phyloP scores from a whole-genome alignment of 164 flowering plant species.

The Akebia trifoliata region DNA sequence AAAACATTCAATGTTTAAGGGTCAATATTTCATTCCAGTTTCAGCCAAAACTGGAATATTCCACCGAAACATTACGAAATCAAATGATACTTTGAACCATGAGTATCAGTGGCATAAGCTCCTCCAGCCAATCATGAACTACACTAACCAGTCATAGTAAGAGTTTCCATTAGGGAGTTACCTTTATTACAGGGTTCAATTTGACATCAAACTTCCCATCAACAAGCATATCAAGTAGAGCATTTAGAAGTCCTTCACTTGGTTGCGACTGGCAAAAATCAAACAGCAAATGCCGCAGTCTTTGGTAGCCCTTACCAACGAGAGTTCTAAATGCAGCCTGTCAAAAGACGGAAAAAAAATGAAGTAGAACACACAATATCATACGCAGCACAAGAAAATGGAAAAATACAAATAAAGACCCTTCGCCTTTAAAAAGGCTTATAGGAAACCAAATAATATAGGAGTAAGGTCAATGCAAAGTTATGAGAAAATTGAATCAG shows the following conservation, averaged over 20 bases:
- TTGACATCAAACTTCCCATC: constrained; percentile 85
- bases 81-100: too few species aligned
- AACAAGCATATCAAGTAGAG: constrained; percentile 96
- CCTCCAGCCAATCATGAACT: background rate
- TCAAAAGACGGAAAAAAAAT: constrained; percentile 10
- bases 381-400: background rate
- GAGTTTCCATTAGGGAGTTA: constrained; percentile 16
- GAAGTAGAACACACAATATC: background rate
- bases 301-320: constrained; percentile 87
- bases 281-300: constrained; percentile 78
- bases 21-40: too few species aligned
- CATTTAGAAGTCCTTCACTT: constrained; percentile 62
- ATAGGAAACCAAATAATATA: background rate
- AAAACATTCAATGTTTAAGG: too few species aligned
- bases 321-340: constrained; percentile 89
- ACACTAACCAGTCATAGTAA: background rate
- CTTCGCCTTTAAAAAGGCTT: too few species aligned
- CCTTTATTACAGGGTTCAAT: constrained; percentile 63
- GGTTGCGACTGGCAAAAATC: constrained; percentile 80
- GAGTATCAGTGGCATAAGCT: too few species aligned
- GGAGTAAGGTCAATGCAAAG: background rate
- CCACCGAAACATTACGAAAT: too few species aligned
- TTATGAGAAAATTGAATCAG: background rate
- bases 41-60: too few species aligned
- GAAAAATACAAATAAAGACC: background rate